phyloP scores from a whole-genome alignment of 2,329 filamentous ascomycete genomes.

The Hypoxylon sp. region DNA sequence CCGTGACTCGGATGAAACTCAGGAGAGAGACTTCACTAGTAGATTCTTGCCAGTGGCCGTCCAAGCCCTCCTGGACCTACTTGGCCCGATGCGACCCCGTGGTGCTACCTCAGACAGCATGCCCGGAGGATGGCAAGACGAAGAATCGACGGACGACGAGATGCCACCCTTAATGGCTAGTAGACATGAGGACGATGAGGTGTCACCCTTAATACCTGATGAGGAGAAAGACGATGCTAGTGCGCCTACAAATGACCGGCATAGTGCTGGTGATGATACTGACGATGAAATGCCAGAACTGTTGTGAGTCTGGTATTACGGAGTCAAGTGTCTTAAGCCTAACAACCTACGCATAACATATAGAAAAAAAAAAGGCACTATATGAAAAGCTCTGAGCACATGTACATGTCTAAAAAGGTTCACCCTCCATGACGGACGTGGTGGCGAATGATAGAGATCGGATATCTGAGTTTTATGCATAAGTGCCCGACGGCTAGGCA shows the following conservation, averaged over 20 bases:
- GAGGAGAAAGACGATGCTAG: neutral
- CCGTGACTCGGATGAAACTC: neutral
- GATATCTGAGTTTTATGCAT: conserved; percentile 22
- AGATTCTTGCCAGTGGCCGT: conserved; percentile 13
- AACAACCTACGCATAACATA: neutral
- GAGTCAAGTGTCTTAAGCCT: neutral
- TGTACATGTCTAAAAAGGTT: neutral
- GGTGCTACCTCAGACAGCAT: conserved; percentile 33
- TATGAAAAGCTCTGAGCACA: neutral
- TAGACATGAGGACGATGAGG: conserved; percentile 15
- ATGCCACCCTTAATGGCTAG: conserved; percentile 37
- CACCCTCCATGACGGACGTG: neutral
- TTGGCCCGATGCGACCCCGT: conserved; percentile 20
- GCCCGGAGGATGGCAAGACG: conserved; percentile 49
- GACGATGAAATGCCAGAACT: conserved; percentile 41
- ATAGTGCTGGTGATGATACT: conserved; percentile 15
- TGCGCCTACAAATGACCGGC: neutral
- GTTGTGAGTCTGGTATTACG: neutral
- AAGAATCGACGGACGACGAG: conserved; percentile 46
- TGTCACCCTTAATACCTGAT: conserved; percentile 37
- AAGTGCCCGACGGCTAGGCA: conserved; percentile 5
- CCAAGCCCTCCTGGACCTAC: conserved; percentile 44
- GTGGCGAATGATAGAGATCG: conserved; percentile 1
- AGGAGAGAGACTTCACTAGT: neutral
- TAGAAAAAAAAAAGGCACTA: neutral